Evolutionary conservation across 371 early-diverging fungal species (phyloP).

Genomic region (Haplosporangium sp.): DNA sequence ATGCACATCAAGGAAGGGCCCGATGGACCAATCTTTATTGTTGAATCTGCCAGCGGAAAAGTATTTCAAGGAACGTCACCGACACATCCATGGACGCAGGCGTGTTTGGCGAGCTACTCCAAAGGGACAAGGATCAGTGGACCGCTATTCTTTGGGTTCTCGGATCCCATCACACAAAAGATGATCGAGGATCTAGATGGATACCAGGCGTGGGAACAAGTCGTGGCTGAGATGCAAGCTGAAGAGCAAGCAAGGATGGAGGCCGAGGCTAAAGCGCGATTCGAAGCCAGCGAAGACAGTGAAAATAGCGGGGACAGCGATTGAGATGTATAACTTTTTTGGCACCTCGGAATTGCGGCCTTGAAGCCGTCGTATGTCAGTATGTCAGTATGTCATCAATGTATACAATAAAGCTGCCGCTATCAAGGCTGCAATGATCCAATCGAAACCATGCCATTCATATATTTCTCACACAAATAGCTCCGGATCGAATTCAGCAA

Average conservation of each 20-base stretch:
- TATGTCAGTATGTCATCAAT: too few species aligned
- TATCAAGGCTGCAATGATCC: too few species aligned
- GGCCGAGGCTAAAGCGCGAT: not conserved
- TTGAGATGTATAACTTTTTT: too few species aligned
- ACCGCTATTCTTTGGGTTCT: constrained; percentile 55
- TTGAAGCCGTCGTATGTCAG: too few species aligned
- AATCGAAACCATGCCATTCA: too few species aligned
- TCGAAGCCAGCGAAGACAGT: not conserved
- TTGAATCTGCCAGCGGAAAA: constrained; percentile 34
- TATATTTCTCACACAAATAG: too few species aligned
- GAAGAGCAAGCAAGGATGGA: constrained; percentile 1
- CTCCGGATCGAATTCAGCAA: too few species aligned
- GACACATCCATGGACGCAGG: constrained; percentile 55
- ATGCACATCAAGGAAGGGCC: constrained; percentile 51
- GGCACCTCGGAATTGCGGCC: too few species aligned
- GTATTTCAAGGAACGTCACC: constrained; percentile 44
- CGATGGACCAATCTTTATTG: constrained; percentile 50
- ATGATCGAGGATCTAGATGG: constrained; percentile 51
- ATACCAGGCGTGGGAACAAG: constrained; percentile 36
- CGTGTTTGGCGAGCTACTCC: constrained; percentile 47
- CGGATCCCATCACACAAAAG: constrained; percentile 54
- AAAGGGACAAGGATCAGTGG: constrained; percentile 56
- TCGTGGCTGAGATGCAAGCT: constrained; percentile 15
- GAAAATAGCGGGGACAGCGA: not conserved
- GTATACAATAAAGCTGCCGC: too few species aligned